Conservation (phyloP, 805 yeast genomes). For the Candida montana region DNA sequence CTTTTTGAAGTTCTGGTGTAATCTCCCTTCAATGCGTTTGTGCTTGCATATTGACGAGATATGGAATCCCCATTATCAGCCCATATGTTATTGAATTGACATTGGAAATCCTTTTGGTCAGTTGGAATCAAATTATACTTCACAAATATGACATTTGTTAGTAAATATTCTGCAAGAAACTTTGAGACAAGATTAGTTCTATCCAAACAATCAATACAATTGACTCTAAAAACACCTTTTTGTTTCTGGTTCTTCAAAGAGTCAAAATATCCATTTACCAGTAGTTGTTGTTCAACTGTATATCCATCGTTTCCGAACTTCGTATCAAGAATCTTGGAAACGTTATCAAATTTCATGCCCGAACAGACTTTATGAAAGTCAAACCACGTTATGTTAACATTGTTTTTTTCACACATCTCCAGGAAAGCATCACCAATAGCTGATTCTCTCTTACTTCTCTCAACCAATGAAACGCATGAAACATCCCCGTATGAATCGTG, state of each 20-base stretch:
- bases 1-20: constrained; percentile 39
- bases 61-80: constrained; percentile 68
- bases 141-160: constrained; percentile 24
- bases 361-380: constrained; percentile 55
- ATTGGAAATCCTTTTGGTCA: constrained; percentile 15
- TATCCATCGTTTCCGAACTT: constrained; percentile 8
- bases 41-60: constrained; percentile 56
- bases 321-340: constrained; percentile 27
- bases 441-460: constrained; percentile 30
- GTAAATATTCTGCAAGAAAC: constrained; percentile 26
- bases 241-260: constrained; percentile 29
- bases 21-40: constrained; percentile 49
- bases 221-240: constrained; percentile 51
- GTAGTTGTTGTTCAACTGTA: constrained; percentile 16
- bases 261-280: constrained; percentile 30
- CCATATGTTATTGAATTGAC: constrained; percentile 39
- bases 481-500: constrained; percentile 23
- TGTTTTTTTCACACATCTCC: constrained; percentile 29
- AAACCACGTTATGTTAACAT: constrained; percentile 47
- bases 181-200: constrained; percentile 52
- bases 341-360: constrained; percentile 36
- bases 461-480: constrained; percentile 34
- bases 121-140: constrained; percentile 12
- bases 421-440: constrained; percentile 36
- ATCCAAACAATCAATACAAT: constrained; percentile 62